These are phyloP conservation scores for Calocera cornea DNA, from an alignment of 768 basidiomycete genomes.

Conservation along the genomic window DNA sequence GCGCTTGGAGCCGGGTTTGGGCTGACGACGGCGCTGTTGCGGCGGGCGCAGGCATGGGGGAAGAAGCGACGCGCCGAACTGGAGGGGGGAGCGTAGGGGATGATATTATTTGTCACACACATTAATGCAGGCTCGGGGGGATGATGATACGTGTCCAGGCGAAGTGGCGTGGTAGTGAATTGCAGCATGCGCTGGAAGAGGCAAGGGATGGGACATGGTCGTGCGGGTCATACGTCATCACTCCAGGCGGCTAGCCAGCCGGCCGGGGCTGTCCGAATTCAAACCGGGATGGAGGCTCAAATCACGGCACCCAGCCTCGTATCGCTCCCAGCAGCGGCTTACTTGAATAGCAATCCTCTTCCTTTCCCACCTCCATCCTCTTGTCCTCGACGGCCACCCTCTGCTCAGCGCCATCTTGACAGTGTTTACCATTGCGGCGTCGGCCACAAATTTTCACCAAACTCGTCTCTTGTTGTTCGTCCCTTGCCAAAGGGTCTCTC, in stretches of 20 bases:
- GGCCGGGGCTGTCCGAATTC: constrained; percentile 1
- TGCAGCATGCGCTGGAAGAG: not conserved
- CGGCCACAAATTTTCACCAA: not conserved
- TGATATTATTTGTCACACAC: not conserved
- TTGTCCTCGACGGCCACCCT: not conserved
- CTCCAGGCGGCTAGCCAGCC: not conserved
- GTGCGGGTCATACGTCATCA: not conserved
- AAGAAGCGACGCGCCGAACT: not conserved
- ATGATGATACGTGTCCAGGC: not conserved
- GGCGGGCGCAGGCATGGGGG: not conserved
- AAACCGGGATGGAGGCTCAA: not conserved
- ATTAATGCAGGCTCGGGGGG: not conserved
- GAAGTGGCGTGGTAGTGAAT: not conserved
- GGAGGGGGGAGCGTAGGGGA: not conserved
- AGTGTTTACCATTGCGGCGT: too few relatives aligned
- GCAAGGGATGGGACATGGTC: not conserved
- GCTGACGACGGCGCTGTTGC: not conserved
- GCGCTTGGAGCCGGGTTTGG: not conserved
- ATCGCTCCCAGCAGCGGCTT: not conserved
- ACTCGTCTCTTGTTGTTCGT: not conserved
- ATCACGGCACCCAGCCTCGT: not conserved
- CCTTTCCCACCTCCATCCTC: not conserved
- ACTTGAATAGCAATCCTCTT: not conserved
- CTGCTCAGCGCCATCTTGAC: not conserved
- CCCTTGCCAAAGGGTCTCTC: not conserved